Percentiles rank a stretch among this genome's conserved stretches.
These are phyloP conservation scores for Ophiognomonia clavigignenti-juglandacearum DNA, from an alignment of 2,329 filamentous ascomycete species.

Conservation along the genomic window DNA sequence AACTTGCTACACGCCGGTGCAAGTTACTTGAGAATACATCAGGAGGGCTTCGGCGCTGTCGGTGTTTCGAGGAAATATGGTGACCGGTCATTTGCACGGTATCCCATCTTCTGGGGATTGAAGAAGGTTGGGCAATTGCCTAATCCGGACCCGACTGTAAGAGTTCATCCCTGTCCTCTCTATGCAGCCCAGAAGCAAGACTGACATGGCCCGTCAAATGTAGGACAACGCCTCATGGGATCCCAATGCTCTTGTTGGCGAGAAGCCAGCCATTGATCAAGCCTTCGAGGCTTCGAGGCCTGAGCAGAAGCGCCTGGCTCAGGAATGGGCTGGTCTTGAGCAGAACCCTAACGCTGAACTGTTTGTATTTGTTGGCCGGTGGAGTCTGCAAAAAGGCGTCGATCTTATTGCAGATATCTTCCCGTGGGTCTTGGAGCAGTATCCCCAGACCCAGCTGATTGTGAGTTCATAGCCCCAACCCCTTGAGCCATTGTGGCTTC, in stretches of 20 bases:
- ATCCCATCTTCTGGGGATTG: constrained; percentile 65
- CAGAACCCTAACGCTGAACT: constrained; percentile 58
- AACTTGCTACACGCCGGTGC: constrained; percentile 64
- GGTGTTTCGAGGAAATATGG: constrained; percentile 66
- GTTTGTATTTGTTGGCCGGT: constrained; percentile 64
- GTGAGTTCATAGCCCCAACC: constrained; percentile 5
- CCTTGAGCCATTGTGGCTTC: too few species aligned
- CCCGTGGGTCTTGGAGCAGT: constrained; percentile 53
- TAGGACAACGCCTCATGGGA: constrained; percentile 56
- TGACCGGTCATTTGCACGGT: constrained; percentile 59
- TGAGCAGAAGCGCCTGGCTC: constrained; percentile 54
- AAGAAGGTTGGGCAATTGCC: constrained; percentile 60
- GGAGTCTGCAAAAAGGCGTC: constrained; percentile 64
- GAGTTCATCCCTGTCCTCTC: too few species aligned
- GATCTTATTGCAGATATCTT: constrained; percentile 64
- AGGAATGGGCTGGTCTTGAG: constrained; percentile 63
- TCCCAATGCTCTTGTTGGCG: constrained; percentile 35
- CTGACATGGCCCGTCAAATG: neutral
- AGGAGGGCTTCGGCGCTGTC: constrained; percentile 63
- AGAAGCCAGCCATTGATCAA: constrained; percentile 46
- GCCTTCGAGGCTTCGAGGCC: constrained; percentile 49
- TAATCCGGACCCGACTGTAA: constrained; percentile 57
- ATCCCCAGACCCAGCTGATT: constrained; percentile 55
- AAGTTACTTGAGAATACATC: constrained; percentile 61
- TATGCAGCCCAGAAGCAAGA: neutral